Base-by-base conservation (phyloP, 768 basidiomycete genomes). In the Rhodotorula paludigena region DNA sequence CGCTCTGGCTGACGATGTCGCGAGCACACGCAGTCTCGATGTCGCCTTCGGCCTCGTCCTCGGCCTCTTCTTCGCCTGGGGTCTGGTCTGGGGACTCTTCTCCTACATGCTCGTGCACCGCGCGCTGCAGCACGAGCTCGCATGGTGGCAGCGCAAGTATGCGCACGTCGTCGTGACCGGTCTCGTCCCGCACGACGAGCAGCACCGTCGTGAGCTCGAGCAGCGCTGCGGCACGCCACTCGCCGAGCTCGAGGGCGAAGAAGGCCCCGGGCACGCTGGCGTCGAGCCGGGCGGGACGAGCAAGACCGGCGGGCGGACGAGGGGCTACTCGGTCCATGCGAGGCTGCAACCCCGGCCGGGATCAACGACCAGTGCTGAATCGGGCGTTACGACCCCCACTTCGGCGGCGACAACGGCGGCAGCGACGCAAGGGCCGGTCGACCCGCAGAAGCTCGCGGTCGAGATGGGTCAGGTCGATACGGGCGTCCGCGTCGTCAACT, bases 31-130 rank as follows among this genome's bases (percentile, higher is more conserved):
- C 55, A 64, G 63, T 5, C 48, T 75, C 57, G 36, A 59, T 5
- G 42, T 75, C 60, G 58, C 63, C 1, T 75, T 69, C 58, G 74
- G 73, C 25, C 47, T 71, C 25, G 55, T 63, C 32, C 57, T 75
- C 45, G 70, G 69, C 4, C 51, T 71, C 44, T 52, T 75, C 36
- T 75, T 74, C 66, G 41, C 68, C 45, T 75, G 74, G 61, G 61
- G 53, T n/a, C 30, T 62, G 53, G n/a, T 39, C 33, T 61, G 56
- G 49, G 60, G 55, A 18, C 30, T 62, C n/a, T 11, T 56, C 45
- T 54, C 49, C 39, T 67, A 67, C 48, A 1, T 48, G 15, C 55
- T 57, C 45, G 60, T 67, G 10, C 66, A 67, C 49, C 9, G 2
- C 25, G 16, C 47, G 10, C 44, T 67, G 11, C 16, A 57, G 36